phyloP scores from a whole-genome alignment of 176 grass and related monocot genomes.

The Oryza glumipatula region DNA sequence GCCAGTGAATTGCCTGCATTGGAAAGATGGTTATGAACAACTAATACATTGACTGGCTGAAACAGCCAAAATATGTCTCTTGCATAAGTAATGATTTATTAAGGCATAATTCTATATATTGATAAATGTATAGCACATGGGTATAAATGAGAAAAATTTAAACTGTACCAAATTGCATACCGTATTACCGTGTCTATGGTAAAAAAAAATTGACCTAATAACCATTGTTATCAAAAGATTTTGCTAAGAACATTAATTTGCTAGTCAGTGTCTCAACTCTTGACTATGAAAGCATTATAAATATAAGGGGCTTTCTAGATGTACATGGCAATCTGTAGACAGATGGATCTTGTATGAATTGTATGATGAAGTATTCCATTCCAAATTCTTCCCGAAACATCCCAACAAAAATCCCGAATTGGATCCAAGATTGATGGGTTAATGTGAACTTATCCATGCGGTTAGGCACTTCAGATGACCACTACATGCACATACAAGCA shows the following conservation, averaged over 20 bases:
- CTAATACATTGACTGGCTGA: constrained; percentile 8
- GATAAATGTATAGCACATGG: constrained; percentile 26
- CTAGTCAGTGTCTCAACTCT: too few species aligned
- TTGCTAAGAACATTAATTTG: neutral
- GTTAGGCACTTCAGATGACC: too few species aligned
- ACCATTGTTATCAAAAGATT: constrained; percentile 19
- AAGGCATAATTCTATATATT: constrained; percentile 19
- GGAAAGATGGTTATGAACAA: constrained; percentile 37
- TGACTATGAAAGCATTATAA: too few species aligned
- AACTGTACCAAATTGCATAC: constrained; percentile 19
- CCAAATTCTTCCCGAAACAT: too few species aligned
- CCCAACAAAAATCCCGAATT: too few species aligned
- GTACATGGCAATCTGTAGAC: too few species aligned
- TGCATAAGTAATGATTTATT: neutral
- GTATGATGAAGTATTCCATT: too few species aligned
- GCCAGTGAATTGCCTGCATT: constrained; percentile 66
- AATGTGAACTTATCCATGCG: too few species aligned
- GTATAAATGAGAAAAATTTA: constrained; percentile 13
- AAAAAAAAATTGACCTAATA: constrained; percentile 10
- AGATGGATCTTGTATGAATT: too few species aligned
- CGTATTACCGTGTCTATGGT: neutral
- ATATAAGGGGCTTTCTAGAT: too few species aligned
- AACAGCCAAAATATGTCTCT: constrained; percentile 26
- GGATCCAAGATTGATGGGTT: too few species aligned
- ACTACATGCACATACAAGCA: constrained; percentile 11